phyloP scores from a whole-genome alignment of 305 asterid species.

The Galium porrigens region DNA sequence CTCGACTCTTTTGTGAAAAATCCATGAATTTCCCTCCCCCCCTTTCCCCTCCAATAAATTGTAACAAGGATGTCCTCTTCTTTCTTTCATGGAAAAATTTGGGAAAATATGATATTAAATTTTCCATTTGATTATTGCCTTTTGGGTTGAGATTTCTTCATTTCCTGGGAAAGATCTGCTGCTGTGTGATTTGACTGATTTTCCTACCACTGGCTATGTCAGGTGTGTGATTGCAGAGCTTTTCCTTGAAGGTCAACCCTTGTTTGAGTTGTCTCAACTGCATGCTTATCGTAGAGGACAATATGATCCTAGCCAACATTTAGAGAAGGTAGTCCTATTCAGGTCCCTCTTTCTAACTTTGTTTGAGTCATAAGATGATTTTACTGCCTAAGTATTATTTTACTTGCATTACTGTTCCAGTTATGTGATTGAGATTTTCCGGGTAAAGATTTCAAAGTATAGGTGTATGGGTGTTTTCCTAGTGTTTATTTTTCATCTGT shows the following conservation, averaged over 20 bases:
- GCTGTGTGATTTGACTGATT: slow-evolving; percentile 8
- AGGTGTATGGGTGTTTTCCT: neutral
- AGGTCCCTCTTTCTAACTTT: neutral
- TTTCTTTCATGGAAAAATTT: neutral
- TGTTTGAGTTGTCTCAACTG: slow-evolving; percentile 90
- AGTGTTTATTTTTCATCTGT: neutral
- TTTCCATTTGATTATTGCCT: neutral
- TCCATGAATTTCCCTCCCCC: neutral
- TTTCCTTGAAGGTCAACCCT: slow-evolving; percentile 93
- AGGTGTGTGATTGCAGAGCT: slow-evolving; percentile 99
- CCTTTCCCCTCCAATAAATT: neutral
- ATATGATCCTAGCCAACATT: slow-evolving; percentile 90
- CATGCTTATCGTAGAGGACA: slow-evolving; percentile 99
- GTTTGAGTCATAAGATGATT: neutral
- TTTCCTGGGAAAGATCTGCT: neutral
- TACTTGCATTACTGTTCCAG: neutral
- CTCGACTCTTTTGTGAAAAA: neutral
- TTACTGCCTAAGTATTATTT: neutral
- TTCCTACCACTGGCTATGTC: slow-evolving; percentile 26
- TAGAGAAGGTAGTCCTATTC: slow-evolving; percentile 54
- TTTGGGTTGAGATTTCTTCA: neutral
- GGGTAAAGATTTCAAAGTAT: neutral
- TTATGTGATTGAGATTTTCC: neutral
- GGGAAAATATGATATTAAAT: neutral
- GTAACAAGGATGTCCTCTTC: neutral